Conservation (phyloP, 345 rosid genomes). For the Eucalyptus decipiens region DNA sequence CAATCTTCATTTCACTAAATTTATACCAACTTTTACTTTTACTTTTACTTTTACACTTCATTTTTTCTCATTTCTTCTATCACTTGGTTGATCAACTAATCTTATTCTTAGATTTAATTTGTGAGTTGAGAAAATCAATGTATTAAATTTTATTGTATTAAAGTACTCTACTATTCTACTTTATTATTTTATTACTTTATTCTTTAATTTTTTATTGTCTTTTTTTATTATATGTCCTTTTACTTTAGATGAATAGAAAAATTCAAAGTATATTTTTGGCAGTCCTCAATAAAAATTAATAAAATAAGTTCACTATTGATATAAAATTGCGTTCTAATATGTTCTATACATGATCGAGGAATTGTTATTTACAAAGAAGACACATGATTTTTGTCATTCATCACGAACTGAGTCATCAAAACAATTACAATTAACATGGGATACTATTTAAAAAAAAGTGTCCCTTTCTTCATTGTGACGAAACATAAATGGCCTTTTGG, state of each 20-base stretch:
- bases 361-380: background rate
- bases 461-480: background rate
- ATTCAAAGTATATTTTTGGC: rapidly evolving
- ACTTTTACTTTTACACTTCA: background rate
- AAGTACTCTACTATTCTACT: background rate
- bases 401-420: rapidly evolving
- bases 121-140: background rate
- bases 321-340: rapidly evolving
- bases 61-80: background rate
- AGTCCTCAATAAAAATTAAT: rapidly evolving
- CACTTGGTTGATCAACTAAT: background rate
- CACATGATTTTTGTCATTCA: background rate
- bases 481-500: background rate
- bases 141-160: background rate
- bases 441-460: rapidly evolving
- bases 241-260: background rate
- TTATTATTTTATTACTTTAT: background rate
- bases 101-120: background rate
- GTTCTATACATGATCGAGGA: background rate
- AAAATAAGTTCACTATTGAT: background rate
- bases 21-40: background rate
- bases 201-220: background rate
- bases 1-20: background rate
- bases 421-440: background rate
- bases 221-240: background rate